Evolutionary conservation across 306 rosid genomes (phyloP), one percentile per base, ranked within the genome.

Genomic region (Pterocarpus macrocarpus): DNA sequence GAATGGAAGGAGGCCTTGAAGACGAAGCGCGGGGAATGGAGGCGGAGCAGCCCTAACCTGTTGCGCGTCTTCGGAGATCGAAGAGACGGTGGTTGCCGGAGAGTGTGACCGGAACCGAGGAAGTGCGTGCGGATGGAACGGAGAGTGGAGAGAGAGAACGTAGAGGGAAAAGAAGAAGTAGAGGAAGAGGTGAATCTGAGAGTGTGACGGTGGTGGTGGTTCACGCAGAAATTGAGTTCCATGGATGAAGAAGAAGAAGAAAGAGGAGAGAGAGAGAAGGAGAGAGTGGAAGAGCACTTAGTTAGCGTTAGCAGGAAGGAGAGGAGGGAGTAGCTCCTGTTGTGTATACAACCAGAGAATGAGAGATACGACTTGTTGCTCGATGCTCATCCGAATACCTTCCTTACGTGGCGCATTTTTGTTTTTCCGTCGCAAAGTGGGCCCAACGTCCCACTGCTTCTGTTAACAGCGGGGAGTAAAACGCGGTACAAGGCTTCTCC

Each of bases 151-250:
- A 74, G 44, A 2, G 90, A 83, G 64, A 81, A 80, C 41, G 85
- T 64, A 12, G 86, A 72, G 5, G 84, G 17, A 53, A 85, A 76
- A 41, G 57, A 52, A 52, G 58, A 52, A 7, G 58, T 41, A 9
- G 63, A 41, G 32, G 81, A 34, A 61, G 83, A 34, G 56, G 87
- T 81, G 2, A 87, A 73, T 5, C 64, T 56, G 11, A 95, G 77
- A 2, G 82, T 8, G 35, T 82, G 92, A 49, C 79, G 87, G 56
- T 90, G 89, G 70, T 83, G 89, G 55, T 88, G 88, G 75, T 85
- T 86, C 5, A 89, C 66, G 28, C 88, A 81, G 88, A 93, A 77
- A 85, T 87, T 77, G 77, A 90, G 80, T 47, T 92, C 97, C 97
- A 87, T 87, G 82, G 87, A 84, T 80, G 75, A 34, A 13, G 86